Base-by-base conservation (phyloP, 495 filamentous ascomycete genomes). In the Cladorrhinum samala region DNA sequence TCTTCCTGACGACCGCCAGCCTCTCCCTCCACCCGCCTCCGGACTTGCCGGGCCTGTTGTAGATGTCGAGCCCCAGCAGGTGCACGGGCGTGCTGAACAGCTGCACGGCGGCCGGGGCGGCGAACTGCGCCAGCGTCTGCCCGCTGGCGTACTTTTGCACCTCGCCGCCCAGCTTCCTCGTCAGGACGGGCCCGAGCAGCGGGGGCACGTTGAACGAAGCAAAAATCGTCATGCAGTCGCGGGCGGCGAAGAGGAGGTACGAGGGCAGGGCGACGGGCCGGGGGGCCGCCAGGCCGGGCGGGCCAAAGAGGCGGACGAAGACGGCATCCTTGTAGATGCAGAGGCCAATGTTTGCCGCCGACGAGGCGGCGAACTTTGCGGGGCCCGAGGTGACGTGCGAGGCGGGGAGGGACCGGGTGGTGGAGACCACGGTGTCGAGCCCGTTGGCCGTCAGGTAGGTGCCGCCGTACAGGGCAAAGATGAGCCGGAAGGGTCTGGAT, bases 321-420 rank as follows among this genome's bases (percentile, higher is more conserved):
- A 83, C 81, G 60, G 84, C 84, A 71, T 97, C 92, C 68, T 97
- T 97, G 79, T 93, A 88, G 23, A 96, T 84, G 70, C 91, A 91
- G 23, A 97, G 82, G 4, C 83, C 77, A 74, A 97, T 87, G 70
- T 97, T 97, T 46, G 90, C 85, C n/a, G 82, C 74, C 19, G 75
- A 79, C 6, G 91, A 95, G 50, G 87, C 83, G 58, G 84, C 73
- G 72, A 97, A 97, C 65, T 97, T 97, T 47, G 80, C 67, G 2
- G 83, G 79, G 43, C 89, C 90, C 1, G 84, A 73, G 2, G 88
- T 91, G 33, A 86, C 80, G 58, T 68, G 65, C 7, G 74, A 67
- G 0, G 81, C 73, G 46, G 84, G 71, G 30, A 74, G 69, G 63
- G 79, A 70, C 50, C 72, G 71, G 20, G 82, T 54, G 1, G 87